Percentiles rank a stretch among this genome's conserved stretches.
Evolutionary conservation across 83 land plant species (phyloP).

Genomic region (Diphasiastrum complanatum): DNA sequence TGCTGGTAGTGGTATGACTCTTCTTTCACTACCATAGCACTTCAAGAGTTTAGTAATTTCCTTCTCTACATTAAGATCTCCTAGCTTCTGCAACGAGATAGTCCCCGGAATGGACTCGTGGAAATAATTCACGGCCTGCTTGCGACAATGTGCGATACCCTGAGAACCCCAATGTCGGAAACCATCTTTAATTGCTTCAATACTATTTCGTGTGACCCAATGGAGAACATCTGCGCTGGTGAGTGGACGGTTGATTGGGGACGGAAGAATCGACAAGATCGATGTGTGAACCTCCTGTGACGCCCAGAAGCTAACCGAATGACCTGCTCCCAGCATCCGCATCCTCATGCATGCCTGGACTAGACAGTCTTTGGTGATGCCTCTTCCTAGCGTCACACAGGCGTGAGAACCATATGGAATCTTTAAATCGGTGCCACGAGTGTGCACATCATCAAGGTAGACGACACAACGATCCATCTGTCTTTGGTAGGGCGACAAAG

Average conservation of each 20-base stretch:
- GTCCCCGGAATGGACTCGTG: not conserved
- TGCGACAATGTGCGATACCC: conserved; percentile 17
- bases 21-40: conserved; percentile 7
- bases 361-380: conserved; percentile 20
- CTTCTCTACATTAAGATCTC: not conserved
- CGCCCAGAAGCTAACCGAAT: conserved; percentile 22
- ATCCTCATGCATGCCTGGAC: conserved; percentile 19
- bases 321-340: conserved; percentile 19
- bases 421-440: conserved; percentile 16
- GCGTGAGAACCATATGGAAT: conserved; percentile 8
- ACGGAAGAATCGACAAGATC: not conserved
- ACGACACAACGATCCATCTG: conserved; percentile 10
- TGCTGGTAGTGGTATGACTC: not conserved
- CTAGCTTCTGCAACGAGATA: not conserved
- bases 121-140: conserved; percentile 2
- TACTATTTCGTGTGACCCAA: conserved; percentile 12
- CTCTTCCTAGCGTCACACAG: conserved; percentile 16
- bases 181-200: conserved; percentile 10
- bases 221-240: conserved; percentile 9
- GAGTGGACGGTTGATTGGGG: not conserved
- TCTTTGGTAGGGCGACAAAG: conserved; percentile 7
- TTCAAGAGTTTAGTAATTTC: not conserved
- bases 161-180: conserved; percentile 14
- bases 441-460: conserved; percentile 22
- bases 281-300: conserved; percentile 19